Conservation (phyloP, 2,329 filamentous ascomycete genomes). For the Pyrenophora tritici-repentis region DNA sequence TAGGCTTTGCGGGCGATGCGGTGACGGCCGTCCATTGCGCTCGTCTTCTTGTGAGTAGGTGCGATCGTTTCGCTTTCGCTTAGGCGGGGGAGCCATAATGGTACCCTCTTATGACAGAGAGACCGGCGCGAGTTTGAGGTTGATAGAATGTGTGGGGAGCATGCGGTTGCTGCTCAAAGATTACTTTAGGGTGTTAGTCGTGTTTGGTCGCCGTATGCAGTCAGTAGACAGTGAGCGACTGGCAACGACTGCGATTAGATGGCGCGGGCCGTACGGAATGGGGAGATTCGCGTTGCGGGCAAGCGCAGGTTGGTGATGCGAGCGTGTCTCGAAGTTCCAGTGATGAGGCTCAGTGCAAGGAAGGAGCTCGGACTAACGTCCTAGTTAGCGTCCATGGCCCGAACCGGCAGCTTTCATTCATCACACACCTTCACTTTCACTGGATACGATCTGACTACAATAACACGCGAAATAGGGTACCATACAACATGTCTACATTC, state of each 20-base stretch:
- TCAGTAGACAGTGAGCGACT: neutral
- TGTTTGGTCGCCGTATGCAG: slow-evolving; percentile 3
- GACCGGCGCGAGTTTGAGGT: slow-evolving; percentile 29
- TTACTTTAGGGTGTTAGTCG: slow-evolving; percentile 6
- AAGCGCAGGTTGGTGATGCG: slow-evolving; percentile 13
- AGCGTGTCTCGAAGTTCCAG: slow-evolving; percentile 14
- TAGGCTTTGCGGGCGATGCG: slow-evolving; percentile 56
- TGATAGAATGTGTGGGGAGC: slow-evolving; percentile 30
- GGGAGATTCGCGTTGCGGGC: slow-evolving; percentile 15
- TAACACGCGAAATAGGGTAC: neutral
- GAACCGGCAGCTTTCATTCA: slow-evolving; percentile 5
- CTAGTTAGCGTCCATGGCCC: slow-evolving; percentile 7
- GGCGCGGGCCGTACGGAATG: neutral
- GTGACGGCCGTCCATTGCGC: slow-evolving; percentile 53
- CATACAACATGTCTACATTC: too few relatives aligned
- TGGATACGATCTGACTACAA: neutral
- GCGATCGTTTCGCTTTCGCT: slow-evolving; percentile 61
- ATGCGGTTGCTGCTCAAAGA: slow-evolving; percentile 31
- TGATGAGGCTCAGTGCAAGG: slow-evolving; percentile 13
- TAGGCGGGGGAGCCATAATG: slow-evolving; percentile 58
- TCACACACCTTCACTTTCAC: neutral
- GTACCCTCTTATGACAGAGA: slow-evolving; percentile 31
- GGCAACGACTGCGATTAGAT: neutral
- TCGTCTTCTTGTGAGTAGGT: slow-evolving; percentile 51
- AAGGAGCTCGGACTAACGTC: slow-evolving; percentile 5